Base-by-base conservation (phyloP, 2,329 filamentous ascomycete genomes). In the Venturia aucupariae region DNA sequence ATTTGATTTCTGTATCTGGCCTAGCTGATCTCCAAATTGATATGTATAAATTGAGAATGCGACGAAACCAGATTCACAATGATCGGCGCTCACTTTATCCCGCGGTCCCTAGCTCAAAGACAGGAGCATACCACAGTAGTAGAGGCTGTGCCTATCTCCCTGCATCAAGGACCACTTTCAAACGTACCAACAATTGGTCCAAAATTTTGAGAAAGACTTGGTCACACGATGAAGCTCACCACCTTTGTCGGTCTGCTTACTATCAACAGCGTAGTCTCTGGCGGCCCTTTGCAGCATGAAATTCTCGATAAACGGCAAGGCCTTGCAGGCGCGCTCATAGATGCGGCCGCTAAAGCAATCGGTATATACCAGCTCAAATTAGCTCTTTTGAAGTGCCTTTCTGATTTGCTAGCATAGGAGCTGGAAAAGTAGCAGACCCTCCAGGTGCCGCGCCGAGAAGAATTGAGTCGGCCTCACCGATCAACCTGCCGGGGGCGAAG, bases 401-500 rank as follows among this genome's bases (percentile, higher is more conserved):
- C 30, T 55, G 15, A 55, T n/a, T 8, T 35, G 51, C 30, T 22
- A 2, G 51, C 24, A n/a, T 55, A 55, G 59, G 59, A n/a, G 38
- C 10, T 3, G 62, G 44, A 27, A 64, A 64, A 13, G 62, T 64
- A 19, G 27, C 44, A 6, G 62, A 64, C 32, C 62, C 62, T 5
- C 22, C 30, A 55, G 62, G 62, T 8, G 62, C 62, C 15, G 62
- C 62, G n/a, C 62, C 62, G 22, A 46, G 62, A 27, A 30, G 30
- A 27, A 15, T 39, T 8, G 48, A 39, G 24, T 15, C 35, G 13
- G 48, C 15, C 13, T 55, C 62, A 38, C 38, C 39, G 3, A 24
- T 38, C 27, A 55, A 55, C 11, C 44, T 64, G 19, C 62, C 62
- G 3, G 48, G 62, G 2, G 46, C 35, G 13, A 48, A 64, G 41